Base-by-base conservation (phyloP, 1,139 yeast species). In the Kurtzmaniella quercitrusa region DNA sequence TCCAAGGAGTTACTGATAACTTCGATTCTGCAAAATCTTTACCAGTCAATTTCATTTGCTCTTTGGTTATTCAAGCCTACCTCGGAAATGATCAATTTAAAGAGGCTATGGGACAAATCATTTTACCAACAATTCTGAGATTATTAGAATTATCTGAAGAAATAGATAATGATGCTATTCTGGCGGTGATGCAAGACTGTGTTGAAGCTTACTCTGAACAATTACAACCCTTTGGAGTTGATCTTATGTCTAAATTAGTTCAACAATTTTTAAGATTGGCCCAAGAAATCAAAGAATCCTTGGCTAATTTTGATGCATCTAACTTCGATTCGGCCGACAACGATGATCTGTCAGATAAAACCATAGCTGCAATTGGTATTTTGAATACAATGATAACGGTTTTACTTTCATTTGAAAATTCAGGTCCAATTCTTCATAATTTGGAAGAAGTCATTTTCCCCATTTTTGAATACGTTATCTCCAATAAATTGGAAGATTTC, bases 121-220 rank as follows among this genome's bases (percentile, higher is more conserved):
- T 93, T 44, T 78, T 93, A 29, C 87, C 87, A 37, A 82, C 91
- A 2, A 88, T 93, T 90, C 88, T 89, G 46, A 82, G 79, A 52
- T 68, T 93, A 46, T 70, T 93, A 53, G 80, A 78, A 23, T 67
- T 93, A 41, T 84, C 95, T 8, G 85, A 88, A 58, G 84, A 84
- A 50, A 80, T 91, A 49, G 98, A 93, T 55, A 83, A 85, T 49
- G 98, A 93, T 60, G 80, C 93, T 2, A 77, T 93, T 34, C 81
- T 95, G 15, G 87, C 85, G 33, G 96, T 93, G 14, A 89, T 93
- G 86, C 98, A 93, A 67, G 97, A 91, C 55, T 85, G 95, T 60
- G 98, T 93, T 19, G 97, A 91, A 57, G 81, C 79, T 46, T 93
- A 85, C 62, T 77, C 95, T 3, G 88, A 83, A 52, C 95, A 91